Percentiles rank a stretch among this genome's conserved stretches.
phyloP scores from a whole-genome alignment of 2,329 filamentous ascomycete species.

The Calonectria honghensis region DNA sequence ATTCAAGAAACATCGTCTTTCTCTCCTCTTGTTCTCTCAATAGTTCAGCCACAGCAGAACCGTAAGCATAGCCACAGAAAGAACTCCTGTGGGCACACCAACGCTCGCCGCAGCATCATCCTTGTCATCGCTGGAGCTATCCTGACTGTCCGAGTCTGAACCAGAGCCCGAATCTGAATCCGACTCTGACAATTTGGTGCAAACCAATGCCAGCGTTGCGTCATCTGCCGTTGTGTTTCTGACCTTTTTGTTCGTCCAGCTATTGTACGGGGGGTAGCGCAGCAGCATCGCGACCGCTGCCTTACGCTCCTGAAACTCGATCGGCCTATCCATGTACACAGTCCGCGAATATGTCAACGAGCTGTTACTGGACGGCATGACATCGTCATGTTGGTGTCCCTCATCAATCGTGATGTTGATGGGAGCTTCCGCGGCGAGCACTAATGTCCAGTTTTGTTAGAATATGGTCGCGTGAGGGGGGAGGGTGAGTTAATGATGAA shows the following conservation, averaged over 20 bases:
- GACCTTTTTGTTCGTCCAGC: constrained; percentile 3
- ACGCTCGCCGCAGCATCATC: not conserved
- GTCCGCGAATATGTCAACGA: constrained; percentile 29
- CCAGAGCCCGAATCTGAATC: not conserved
- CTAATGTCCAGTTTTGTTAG: not conserved
- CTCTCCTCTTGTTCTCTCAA: not conserved
- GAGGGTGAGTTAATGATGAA: too few relatives aligned
- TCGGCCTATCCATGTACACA: not conserved
- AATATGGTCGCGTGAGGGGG: not conserved
- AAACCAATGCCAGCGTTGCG: not conserved
- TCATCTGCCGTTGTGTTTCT: constrained; percentile 10
- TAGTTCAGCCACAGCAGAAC: not conserved
- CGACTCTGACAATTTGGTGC: constrained; percentile 18
- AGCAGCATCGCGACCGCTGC: constrained; percentile 12
- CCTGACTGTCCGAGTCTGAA: not conserved
- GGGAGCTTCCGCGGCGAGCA: constrained; percentile 10
- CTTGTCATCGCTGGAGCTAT: constrained; percentile 9
- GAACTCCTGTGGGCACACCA: not conserved
- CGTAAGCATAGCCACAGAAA: not conserved
- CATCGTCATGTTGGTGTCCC: not conserved
- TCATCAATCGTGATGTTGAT: not conserved
- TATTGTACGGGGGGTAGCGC: not conserved
- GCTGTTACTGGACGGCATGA: constrained; percentile 21
- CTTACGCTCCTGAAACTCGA: constrained; percentile 15
- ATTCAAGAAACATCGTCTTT: not conserved